Evolutionary conservation across 1,139 yeast species (phyloP).

Genomic region (Nakaseomyces nivariensis): DNA sequence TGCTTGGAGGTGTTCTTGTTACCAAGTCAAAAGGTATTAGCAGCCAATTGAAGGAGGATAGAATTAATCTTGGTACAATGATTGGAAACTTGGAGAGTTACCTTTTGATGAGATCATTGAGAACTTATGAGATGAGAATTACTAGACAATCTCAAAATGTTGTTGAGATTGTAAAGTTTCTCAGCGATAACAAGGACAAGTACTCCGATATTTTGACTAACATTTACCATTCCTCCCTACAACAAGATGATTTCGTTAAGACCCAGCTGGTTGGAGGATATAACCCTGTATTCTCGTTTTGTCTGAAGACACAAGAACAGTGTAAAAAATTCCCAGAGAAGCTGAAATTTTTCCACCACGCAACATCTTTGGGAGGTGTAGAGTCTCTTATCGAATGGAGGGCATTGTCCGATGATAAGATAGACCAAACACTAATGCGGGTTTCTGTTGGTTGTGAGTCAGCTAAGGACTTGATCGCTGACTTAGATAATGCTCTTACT

Average conservation of each 20-base stretch:
- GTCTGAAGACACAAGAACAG: conserved; percentile 38
- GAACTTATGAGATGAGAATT: conserved; percentile 69
- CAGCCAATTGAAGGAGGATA: conserved; percentile 43
- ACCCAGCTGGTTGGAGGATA: conserved; percentile 56
- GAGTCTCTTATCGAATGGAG: conserved; percentile 91
- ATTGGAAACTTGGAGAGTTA: conserved; percentile 71
- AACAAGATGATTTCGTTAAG: conserved; percentile 51
- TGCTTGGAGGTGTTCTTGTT: conserved; percentile 69
- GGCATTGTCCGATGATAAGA: conserved; percentile 55
- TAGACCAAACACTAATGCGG: conserved; percentile 52
- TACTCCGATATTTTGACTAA: conserved; percentile 33
- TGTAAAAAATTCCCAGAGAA: conserved; percentile 64
- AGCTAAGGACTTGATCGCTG: conserved; percentile 60
- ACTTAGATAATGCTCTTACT: conserved; percentile 41
- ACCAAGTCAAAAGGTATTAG: conserved; percentile 45
- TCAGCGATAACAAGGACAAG: conserved; percentile 40
- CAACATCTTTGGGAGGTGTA: conserved; percentile 87
- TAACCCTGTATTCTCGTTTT: conserved; percentile 69
- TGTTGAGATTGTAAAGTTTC: conserved; percentile 47
- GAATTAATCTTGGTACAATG: conserved; percentile 66
- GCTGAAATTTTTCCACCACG: conserved; percentile 69
- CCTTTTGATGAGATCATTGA: conserved; percentile 63
- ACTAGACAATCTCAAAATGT: conserved; percentile 57
- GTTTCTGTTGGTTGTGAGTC: conserved; percentile 74
- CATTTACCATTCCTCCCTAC: conserved; percentile 67